A percentile compares a stretch with the other conserved stretches of the same genome.
These are phyloP conservation scores for Globisporangium parvum DNA, from an alignment of 352 stramenopile genomes.

Conservation along the genomic window DNA sequence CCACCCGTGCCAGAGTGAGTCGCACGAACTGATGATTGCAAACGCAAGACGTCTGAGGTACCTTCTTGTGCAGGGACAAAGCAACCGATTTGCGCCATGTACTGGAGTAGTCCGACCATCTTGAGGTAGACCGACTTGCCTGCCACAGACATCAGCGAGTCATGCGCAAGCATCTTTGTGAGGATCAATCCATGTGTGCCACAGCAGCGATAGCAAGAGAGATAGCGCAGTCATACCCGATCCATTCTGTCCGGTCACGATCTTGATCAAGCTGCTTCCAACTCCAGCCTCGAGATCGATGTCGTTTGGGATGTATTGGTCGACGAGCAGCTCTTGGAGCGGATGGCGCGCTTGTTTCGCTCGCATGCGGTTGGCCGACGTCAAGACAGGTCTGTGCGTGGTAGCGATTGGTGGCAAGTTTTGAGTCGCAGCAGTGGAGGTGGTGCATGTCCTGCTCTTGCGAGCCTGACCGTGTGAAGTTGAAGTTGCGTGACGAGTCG, in stretches of 20 bases:
- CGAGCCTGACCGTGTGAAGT: constrained; percentile 46
- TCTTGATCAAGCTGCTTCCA: constrained; percentile 34
- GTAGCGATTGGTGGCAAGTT: neutral
- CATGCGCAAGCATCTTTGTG: neutral
- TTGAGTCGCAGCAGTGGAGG: neutral
- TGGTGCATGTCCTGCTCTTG: too few relatives aligned
- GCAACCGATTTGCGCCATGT: constrained; percentile 80
- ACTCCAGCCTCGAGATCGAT: constrained; percentile 29
- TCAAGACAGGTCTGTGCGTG: constrained; percentile 37
- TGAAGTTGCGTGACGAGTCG: constrained; percentile 57
- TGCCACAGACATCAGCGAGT: constrained; percentile 14
- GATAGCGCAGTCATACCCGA: constrained; percentile 35
- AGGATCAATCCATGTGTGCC: neutral
- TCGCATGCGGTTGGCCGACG: constrained; percentile 37
- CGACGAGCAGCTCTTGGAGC: constrained; percentile 79
- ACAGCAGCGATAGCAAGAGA: neutral
- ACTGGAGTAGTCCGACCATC: constrained; percentile 78
- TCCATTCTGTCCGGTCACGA: constrained; percentile 82
- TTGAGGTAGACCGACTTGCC: constrained; percentile 87
- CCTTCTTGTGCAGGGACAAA: constrained; percentile 75
- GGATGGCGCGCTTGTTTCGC: constrained; percentile 64
- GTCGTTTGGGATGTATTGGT: constrained; percentile 83
- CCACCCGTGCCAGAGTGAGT: neutral
- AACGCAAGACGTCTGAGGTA: neutral
- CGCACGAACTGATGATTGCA: too few relatives aligned